Conservation (phyloP, 768 basidiomycete species). For the Hirschioporus abietinus region DNA sequence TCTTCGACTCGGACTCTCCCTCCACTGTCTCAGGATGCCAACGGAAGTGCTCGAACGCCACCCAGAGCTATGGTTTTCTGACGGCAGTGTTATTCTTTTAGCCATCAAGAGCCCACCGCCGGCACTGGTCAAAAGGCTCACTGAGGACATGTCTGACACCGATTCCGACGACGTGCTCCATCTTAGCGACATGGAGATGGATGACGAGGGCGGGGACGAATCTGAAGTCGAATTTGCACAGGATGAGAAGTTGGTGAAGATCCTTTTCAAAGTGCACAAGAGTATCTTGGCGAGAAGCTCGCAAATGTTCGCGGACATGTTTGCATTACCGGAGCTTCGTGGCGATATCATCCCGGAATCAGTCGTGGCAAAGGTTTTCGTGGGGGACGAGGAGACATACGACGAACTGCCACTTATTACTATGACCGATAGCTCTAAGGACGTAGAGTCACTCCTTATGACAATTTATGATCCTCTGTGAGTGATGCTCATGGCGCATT, state of each 20-base stretch:
- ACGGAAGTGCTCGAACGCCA: background rate
- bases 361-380: background rate
- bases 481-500: too few relatives aligned
- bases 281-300: conserved; percentile 15
- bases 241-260: conserved; percentile 3
- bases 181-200: too few relatives aligned
- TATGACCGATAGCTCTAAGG: too few relatives aligned
- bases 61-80: background rate
- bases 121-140: background rate
- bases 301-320: conserved; percentile 17
- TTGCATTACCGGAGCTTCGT: conserved; percentile 10
- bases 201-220: too few relatives aligned
- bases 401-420: background rate
- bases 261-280: conserved; percentile 14
- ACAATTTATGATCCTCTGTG: too few relatives aligned
- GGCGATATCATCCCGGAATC: background rate
- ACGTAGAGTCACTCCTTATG: too few relatives aligned
- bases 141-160: too few relatives aligned
- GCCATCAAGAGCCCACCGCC: background rate
- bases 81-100: background rate
- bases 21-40: background rate
- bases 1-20: too few relatives aligned
- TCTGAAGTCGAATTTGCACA: too few relatives aligned
- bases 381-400: background rate
- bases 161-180: too few relatives aligned